phyloP scores from a whole-genome alignment of 192 early-diverging fungal genomes.

The Rhizophagus sp. region DNA sequence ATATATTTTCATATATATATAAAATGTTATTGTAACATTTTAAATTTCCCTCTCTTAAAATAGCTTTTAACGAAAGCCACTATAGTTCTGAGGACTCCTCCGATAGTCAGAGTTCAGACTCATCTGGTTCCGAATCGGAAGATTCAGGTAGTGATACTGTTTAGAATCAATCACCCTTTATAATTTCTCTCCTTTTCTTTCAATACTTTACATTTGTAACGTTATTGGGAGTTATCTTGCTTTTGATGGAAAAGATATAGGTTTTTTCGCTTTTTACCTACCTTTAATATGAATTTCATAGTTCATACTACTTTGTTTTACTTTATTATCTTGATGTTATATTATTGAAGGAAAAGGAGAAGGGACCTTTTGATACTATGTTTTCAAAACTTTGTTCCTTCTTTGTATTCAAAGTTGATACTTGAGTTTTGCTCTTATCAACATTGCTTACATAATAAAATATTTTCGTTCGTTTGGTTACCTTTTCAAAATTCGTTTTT shows the following conservation, averaged over 20 bases:
- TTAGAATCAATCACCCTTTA: not conserved
- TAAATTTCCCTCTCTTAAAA: conserved; percentile 44
- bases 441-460: conserved; percentile 14
- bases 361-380: not conserved
- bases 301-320: not conserved
- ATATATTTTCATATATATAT: not conserved
- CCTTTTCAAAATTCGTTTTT: not conserved
- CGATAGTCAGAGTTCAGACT: conserved; percentile 54
- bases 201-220: not conserved
- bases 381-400: not conserved
- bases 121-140: conserved; percentile 75
- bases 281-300: not conserved
- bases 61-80: conserved; percentile 36
- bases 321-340: not conserved
- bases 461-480: not conserved
- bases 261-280: not conserved
- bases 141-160: conserved; percentile 81
- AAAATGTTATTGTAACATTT: conserved; percentile 15
- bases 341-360: not conserved
- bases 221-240: not conserved
- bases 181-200: not conserved
- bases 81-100: conserved; percentile 45
- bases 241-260: not conserved
- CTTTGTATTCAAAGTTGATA: conserved; percentile 10
- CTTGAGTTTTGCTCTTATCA: not conserved